phyloP scores from a whole-genome alignment of 768 basidiomycete species.

The Kwoniella dejecticola region DNA sequence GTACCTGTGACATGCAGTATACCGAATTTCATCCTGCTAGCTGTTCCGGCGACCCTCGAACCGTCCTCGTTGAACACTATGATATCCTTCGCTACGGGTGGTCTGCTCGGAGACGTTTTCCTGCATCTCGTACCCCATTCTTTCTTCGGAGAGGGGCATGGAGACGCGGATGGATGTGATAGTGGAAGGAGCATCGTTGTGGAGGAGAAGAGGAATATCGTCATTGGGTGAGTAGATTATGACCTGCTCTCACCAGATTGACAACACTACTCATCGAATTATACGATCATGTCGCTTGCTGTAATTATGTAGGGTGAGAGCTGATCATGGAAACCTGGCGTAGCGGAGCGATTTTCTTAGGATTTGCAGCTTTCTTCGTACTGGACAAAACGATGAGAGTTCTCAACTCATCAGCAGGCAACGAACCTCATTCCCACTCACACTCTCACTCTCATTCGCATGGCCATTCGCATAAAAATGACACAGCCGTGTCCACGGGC shows the following conservation, averaged over 20 bases:
- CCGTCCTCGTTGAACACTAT: conserved; percentile 84
- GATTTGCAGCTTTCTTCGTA: conserved; percentile 87
- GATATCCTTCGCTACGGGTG: conserved; percentile 94
- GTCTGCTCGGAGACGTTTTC: conserved; percentile 88
- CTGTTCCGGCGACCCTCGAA: conserved; percentile 86
- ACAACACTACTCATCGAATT: no score
- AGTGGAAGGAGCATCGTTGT: conserved; percentile 65
- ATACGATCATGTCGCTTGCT: background rate
- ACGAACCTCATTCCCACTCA: conserved; percentile 60
- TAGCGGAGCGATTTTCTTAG: conserved; percentile 69
- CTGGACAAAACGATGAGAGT: conserved; percentile 91
- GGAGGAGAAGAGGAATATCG: conserved; percentile 86
- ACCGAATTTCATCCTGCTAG: conserved; percentile 91
- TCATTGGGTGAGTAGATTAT: conserved; percentile 71
- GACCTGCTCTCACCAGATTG: no score
- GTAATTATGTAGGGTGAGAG: background rate
- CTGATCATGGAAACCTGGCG: background rate
- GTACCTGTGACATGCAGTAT: conserved; percentile 63
- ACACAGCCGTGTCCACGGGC: conserved; percentile 50
- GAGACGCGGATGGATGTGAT: conserved; percentile 32
- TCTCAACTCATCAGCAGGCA: conserved; percentile 65
- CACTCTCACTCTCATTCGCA: conserved; percentile 65
- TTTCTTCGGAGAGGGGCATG: conserved; percentile 83
- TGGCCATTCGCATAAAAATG: conserved; percentile 44
- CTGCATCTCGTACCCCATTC: conserved; percentile 87